Conservation (phyloP, 352 stramenopile species). For the Globisporangium nunn region DNA sequence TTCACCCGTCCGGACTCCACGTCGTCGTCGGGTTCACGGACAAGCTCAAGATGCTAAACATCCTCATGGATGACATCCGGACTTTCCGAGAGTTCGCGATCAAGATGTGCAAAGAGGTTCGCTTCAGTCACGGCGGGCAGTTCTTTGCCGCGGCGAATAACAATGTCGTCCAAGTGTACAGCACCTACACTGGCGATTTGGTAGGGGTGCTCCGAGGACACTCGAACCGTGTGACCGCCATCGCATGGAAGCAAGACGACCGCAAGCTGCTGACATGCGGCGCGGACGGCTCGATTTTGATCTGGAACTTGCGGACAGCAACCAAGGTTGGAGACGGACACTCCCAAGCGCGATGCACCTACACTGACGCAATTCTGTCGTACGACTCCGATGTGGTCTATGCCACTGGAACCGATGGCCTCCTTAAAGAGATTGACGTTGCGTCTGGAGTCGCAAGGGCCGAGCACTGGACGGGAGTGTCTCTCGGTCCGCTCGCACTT, state of each 20-base stretch:
- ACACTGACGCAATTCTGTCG: conserved; percentile 53
- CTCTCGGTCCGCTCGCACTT: conserved; percentile 76
- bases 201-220: conserved; percentile 66
- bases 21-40: conserved; percentile 90
- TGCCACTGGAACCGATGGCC: conserved; percentile 85
- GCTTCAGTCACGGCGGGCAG: conserved; percentile 88
- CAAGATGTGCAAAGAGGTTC: conserved; percentile 88
- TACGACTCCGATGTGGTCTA: conserved; percentile 74
- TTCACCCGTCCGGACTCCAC: conserved; percentile 88
- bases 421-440: conserved; percentile 87
- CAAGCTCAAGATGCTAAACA: conserved; percentile 91
- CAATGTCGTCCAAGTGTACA: conserved; percentile 85
- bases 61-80: conserved; percentile 92
- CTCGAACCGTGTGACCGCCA: conserved; percentile 75
- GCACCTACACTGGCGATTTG: conserved; percentile 72
- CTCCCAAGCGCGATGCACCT: conserved; percentile 68
- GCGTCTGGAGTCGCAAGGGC: conserved; percentile 42
- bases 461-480: conserved; percentile 49
- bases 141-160: conserved; percentile 88
- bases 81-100: conserved; percentile 88
- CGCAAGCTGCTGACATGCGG: conserved; percentile 69
- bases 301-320: conserved; percentile 71
- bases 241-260: conserved; percentile 76
- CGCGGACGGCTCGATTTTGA: conserved; percentile 64
- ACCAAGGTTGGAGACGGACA: conserved; percentile 76